A percentile compares a stretch with the other conserved stretches of the same genome.
These are phyloP conservation scores for Lachnellula suecica DNA, from an alignment of 2,329 filamentous ascomycete species.

Conservation along the genomic window DNA sequence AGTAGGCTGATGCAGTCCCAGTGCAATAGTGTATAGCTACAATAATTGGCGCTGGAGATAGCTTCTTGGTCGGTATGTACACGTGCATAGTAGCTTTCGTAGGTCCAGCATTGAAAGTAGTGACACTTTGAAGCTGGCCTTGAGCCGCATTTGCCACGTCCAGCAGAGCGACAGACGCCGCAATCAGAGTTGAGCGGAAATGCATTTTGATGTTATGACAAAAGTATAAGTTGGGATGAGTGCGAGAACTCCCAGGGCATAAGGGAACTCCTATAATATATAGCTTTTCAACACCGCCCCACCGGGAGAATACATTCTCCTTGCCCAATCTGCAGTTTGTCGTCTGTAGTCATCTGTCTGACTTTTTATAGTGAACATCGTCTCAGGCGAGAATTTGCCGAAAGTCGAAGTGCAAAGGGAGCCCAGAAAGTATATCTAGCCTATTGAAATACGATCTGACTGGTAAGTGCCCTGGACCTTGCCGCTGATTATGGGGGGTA, in stretches of 20 bases:
- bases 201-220: neutral
- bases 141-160: neutral
- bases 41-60: slow-evolving; percentile 10
- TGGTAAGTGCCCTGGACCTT: neutral
- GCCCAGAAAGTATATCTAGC: neutral
- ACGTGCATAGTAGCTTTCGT: slow-evolving; percentile 12
- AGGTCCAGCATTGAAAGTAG: neutral
- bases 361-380: neutral
- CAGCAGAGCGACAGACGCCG: neutral
- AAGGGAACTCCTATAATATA: neutral
- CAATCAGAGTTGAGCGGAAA: neutral
- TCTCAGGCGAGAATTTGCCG: neutral
- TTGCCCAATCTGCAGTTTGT: neutral
- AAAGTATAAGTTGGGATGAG: neutral
- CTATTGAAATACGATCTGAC: neutral
- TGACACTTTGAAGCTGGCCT: neutral
- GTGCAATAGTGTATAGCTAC: slow-evolving; percentile 17
- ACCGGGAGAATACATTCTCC: neutral
- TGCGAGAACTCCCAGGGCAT: neutral
- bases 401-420: neutral
- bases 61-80: slow-evolving; percentile 14
- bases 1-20: slow-evolving; percentile 39
- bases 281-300: neutral
- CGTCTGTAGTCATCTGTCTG: neutral
- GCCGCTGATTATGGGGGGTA: neutral